Percentiles rank a stretch among this genome's conserved stretches.
These are phyloP conservation scores for Dictyostelium intermedium DNA, from an alignment of 78 protist genomes.

Conservation along the genomic window DNA sequence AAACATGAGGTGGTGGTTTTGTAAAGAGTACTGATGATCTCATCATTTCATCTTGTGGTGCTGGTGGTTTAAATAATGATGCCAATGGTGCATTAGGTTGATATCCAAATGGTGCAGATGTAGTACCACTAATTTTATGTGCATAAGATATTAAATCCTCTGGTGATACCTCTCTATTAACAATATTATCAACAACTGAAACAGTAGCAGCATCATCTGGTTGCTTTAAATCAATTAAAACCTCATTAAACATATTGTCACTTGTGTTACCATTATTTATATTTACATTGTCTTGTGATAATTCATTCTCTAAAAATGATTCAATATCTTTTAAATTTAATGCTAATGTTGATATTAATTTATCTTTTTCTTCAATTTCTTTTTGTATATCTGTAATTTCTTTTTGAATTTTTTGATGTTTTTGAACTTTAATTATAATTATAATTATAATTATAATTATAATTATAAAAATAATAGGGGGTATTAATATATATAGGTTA, in stretches of 20 bases:
- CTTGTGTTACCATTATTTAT: not conserved
- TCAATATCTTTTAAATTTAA: conserved; percentile 43
- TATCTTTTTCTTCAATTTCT: conserved; percentile 63
- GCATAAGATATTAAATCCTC: conserved; percentile 71
- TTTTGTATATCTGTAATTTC: conserved; percentile 34
- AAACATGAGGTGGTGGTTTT: conserved; percentile 20
- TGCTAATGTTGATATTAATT: conserved; percentile 36
- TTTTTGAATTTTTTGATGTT: conserved; percentile 29
- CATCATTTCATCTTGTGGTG: conserved; percentile 80
- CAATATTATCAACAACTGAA: not conserved
- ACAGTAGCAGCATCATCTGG: not conserved
- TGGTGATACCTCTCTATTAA: conserved; percentile 23
- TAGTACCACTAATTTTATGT: conserved; percentile 72
- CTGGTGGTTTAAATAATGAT: conserved; percentile 60
- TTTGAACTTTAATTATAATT: not conserved
- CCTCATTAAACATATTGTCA: not conserved
- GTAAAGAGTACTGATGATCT: conserved; percentile 46
- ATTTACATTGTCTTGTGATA: conserved; percentile 23
- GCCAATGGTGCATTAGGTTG: conserved; percentile 43
- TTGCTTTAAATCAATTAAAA: not conserved
- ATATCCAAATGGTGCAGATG: conserved; percentile 64
- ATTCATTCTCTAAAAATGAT: conserved; percentile 31
- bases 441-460: no score
- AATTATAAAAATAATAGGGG: no score
- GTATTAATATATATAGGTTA: no score